Percentiles rank a stretch among this genome's conserved stretches.
phyloP scores from a whole-genome alignment of 306 rosid species.

The Purshia tridentata region DNA sequence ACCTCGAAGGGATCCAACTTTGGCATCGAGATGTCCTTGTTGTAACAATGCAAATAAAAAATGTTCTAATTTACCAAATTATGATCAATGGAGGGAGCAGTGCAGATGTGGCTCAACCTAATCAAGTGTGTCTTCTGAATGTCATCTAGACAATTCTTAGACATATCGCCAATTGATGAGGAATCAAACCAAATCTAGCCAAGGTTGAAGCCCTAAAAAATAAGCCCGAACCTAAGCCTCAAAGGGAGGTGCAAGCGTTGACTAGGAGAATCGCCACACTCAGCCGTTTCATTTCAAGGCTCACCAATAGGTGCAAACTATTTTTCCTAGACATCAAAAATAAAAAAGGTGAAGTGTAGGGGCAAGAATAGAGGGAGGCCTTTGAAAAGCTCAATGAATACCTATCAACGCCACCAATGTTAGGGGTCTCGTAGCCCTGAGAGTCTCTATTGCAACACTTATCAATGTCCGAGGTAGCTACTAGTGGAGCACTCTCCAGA shows the following conservation, averaged over 20 bases:
- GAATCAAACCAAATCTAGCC: neutral
- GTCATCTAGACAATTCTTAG: neutral
- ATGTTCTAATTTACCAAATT: too few species aligned
- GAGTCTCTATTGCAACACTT: fast-evolving
- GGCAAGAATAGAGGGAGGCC: neutral
- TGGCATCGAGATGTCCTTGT: too few species aligned
- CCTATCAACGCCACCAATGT: neutral
- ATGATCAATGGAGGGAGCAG: too few species aligned
- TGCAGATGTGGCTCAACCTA: neutral
- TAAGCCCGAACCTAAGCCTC: neutral
- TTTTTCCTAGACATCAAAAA: neutral
- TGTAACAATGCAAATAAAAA: too few species aligned
- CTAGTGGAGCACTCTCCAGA: too few species aligned
- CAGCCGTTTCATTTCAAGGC: neutral
- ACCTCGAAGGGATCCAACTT: too few species aligned
- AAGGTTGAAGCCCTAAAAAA: neutral
- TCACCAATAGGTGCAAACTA: neutral
- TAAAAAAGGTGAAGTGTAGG: neutral
- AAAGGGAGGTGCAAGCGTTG: neutral
- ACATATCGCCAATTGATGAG: neutral
- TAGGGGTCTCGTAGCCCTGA: neutral
- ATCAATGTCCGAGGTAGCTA: too few species aligned
- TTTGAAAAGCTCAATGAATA: neutral
- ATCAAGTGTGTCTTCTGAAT: neutral
- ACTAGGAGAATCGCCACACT: neutral